Evolutionary conservation across 1,139 yeast species (phyloP).

Genomic region (Suhomyces ambrosiae): DNA sequence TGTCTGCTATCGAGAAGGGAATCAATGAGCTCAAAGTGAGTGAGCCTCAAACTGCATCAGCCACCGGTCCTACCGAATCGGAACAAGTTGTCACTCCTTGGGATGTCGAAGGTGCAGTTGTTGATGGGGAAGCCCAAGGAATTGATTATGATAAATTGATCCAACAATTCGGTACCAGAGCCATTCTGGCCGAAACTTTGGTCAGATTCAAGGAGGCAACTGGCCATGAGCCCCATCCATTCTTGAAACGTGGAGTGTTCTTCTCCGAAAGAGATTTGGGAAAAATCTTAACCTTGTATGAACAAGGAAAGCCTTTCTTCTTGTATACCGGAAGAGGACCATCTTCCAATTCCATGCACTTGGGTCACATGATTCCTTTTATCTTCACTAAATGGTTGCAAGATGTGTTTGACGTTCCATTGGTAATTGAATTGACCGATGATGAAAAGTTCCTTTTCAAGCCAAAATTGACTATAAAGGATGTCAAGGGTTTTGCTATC

Average conservation of each 20-base stretch:
- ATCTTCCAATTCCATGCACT: conserved; percentile 89
- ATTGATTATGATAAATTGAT: conserved; percentile 91
- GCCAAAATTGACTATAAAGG: conserved; percentile 83
- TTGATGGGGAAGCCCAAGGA: conserved; percentile 84
- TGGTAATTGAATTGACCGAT: conserved; percentile 93
- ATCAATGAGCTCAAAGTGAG: conserved; percentile 28
- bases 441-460: conserved; percentile 97
- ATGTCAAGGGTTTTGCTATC: conserved; percentile 75
- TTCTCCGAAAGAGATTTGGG: conserved; percentile 89
- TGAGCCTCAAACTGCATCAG: conserved; percentile 5
- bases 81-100: conserved; percentile 91
- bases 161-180: conserved; percentile 82
- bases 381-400: conserved; percentile 97
- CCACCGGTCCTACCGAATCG: conserved; percentile 23
- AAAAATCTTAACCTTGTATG: conserved; percentile 81
- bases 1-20: conserved; percentile 21
- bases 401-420: conserved; percentile 96
- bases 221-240: conserved; percentile 92
- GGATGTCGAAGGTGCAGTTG: conserved; percentile 92
- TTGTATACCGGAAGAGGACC: conserved; percentile 99
- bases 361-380: conserved; percentile 97
- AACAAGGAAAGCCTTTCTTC: conserved; percentile 93
- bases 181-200: conserved; percentile 70
- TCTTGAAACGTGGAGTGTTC: conserved; percentile 87
- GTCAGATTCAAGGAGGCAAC: conserved; percentile 77